Percentiles rank a stretch among this genome's conserved stretches.
Conservation (phyloP, 1,284 basidiomycete genomes). For the Ceratobasidium sp. region DNA sequence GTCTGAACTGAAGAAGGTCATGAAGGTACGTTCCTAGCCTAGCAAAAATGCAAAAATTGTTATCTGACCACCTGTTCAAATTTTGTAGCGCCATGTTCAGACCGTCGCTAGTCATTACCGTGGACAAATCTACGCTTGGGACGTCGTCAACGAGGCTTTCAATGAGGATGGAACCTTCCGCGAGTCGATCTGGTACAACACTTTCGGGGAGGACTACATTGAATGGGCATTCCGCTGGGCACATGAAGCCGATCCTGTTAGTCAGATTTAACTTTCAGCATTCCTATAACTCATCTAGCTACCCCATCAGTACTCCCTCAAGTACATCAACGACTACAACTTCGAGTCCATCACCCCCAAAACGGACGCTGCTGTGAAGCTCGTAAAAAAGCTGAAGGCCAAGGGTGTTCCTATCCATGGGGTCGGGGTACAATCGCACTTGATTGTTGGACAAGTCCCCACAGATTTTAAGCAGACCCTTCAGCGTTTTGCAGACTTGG, state of each 20-base stretch:
- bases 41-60: not conserved
- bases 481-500: slow-evolving; percentile 39
- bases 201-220: slow-evolving; percentile 44
- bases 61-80: not conserved
- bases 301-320: slow-evolving; percentile 14
- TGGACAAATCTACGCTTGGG: slow-evolving; percentile 44
- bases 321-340: slow-evolving; percentile 44
- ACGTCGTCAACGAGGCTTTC: slow-evolving; percentile 46
- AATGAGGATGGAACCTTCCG: slow-evolving; percentile 44
- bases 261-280: slow-evolving; percentile 12
- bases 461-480: slow-evolving; percentile 36
- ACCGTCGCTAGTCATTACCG: slow-evolving; percentile 26
- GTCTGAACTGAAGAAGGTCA: slow-evolving; percentile 36
- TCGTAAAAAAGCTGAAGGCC: slow-evolving; percentile 42
- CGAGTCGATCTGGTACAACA: slow-evolving; percentile 41
- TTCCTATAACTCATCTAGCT: not conserved
- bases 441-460: slow-evolving; percentile 38
- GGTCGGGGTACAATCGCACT: slow-evolving; percentile 41
- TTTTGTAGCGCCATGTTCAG: slow-evolving; percentile 22
- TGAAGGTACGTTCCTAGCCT: slow-evolving; percentile 27
- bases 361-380: slow-evolving; percentile 40
- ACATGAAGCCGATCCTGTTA: slow-evolving; percentile 40
- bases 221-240: slow-evolving; percentile 43
- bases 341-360: slow-evolving; percentile 42
- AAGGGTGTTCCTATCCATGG: slow-evolving; percentile 42